Evolutionary conservation across 1,284 basidiomycete species (phyloP).

Genomic region (Mycena citricolor): DNA sequence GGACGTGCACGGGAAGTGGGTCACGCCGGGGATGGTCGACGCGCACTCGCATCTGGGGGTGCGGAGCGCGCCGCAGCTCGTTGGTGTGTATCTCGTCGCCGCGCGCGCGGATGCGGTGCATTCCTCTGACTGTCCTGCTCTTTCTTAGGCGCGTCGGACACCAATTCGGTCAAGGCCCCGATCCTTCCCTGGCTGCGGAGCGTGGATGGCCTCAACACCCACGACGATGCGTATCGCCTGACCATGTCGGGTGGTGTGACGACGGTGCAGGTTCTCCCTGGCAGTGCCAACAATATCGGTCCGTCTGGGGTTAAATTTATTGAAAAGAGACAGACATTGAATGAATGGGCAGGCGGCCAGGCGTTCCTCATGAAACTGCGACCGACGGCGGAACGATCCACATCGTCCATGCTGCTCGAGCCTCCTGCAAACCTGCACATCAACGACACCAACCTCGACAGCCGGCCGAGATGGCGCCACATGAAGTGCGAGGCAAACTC

Average conservation of each 20-base stretch:
- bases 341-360: constrained; percentile 43
- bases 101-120: too few species aligned
- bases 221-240: constrained; percentile 23
- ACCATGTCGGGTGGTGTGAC: constrained; percentile 25
- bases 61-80: constrained; percentile 45
- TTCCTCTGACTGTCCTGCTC: too few species aligned
- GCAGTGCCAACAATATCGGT: constrained; percentile 44
- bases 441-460: constrained; percentile 19
- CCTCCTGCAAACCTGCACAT: constrained; percentile 36
- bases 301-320: background rate
- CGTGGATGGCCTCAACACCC: constrained; percentile 25
- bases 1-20: background rate
- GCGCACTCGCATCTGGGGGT: constrained; percentile 64
- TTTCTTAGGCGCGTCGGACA: constrained; percentile 40
- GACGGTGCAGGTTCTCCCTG: constrained; percentile 23
- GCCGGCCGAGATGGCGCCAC: constrained; percentile 36
- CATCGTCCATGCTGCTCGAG: constrained; percentile 41
- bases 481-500: constrained; percentile 29
- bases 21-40: constrained; percentile 41
- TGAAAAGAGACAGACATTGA: background rate
- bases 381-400: constrained; percentile 36
- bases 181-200: constrained; percentile 35
- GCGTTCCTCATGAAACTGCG: constrained; percentile 50
- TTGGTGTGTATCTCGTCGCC: too few species aligned
- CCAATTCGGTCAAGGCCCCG: constrained; percentile 41